Conservation (phyloP, 164 flowering plant genomes). For the Paratinospora sagittata region DNA sequence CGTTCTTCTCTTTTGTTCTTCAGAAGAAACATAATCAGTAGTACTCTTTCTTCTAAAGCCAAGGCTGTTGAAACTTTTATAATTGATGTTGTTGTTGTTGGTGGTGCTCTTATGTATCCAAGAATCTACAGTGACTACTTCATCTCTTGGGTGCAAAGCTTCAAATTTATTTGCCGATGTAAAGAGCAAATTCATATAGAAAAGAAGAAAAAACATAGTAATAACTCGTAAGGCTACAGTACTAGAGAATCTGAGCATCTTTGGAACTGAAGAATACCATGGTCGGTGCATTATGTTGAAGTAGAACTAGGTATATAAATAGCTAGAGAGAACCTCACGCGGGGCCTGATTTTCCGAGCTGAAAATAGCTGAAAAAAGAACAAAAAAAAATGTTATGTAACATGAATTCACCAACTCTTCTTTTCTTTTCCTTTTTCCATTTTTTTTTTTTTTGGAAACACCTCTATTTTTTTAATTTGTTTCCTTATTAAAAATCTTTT, state of each 20-base stretch:
- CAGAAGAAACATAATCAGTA: conserved; percentile 1
- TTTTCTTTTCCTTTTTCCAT: no score
- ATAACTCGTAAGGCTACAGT: not conserved
- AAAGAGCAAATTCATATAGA: not conserved
- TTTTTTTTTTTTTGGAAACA: no score
- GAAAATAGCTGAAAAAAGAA: no score
- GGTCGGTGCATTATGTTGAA: not conserved
- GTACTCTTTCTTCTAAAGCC: conserved; percentile 7
- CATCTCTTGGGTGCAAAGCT: not conserved
- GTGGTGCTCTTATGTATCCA: conserved; percentile 3
- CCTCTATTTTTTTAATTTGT: no score
- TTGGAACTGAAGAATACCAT: not conserved
- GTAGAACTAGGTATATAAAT: not conserved
- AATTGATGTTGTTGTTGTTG: conserved; percentile 1
- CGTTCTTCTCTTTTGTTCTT: conserved; percentile 25
- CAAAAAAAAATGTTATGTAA: no score
- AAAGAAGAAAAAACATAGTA: not conserved
- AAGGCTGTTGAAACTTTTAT: conserved; percentile 12
- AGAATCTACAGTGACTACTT: not conserved
- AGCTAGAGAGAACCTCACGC: no score
- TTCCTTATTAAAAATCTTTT: no score
- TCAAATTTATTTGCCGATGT: not conserved
- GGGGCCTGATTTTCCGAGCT: no score
- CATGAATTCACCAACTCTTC: no score
- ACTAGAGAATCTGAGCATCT: not conserved